phyloP scores from a whole-genome alignment of 305 asterid genomes.

The Fraxinus velutina region DNA sequence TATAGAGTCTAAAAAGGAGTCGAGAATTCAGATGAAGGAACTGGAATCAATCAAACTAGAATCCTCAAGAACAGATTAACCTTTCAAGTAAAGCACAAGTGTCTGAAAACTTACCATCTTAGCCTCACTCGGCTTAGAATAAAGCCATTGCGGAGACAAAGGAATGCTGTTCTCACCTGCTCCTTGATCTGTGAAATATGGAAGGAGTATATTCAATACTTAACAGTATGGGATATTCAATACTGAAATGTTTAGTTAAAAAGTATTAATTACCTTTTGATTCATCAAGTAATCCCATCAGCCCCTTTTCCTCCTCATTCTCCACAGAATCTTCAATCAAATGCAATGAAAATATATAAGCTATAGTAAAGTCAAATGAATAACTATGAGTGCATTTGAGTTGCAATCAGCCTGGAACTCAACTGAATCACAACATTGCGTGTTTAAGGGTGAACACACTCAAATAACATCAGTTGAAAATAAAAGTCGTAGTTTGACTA shows the following conservation, averaged over 20 bases:
- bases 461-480: conserved; percentile 4
- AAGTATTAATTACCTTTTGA: conserved; percentile 55
- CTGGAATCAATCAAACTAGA: conserved; percentile 4
- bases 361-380: neutral
- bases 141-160: conserved; percentile 95
- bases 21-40: neutral
- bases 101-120: conserved; percentile 48
- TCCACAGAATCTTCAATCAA: conserved; percentile 49
- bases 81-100: neutral
- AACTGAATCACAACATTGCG: conserved; percentile 8
- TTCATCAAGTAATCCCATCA: conserved; percentile 63
- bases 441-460: neutral
- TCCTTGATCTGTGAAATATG: conserved; percentile 62
- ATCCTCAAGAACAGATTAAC: conserved; percentile 1
- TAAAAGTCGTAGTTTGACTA: conserved; percentile 2
- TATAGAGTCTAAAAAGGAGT: neutral
- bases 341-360: conserved; percentile 10
- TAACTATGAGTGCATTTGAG: neutral
- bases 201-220: neutral
- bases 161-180: conserved; percentile 75
- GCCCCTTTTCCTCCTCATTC: conserved; percentile 66
- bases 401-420: conserved; percentile 8
- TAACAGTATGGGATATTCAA: conserved; percentile 18
- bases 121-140: conserved; percentile 75
- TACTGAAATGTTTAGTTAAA: conserved; percentile 3